Evolutionary conservation across 768 basidiomycete species (phyloP), one percentile per base, ranked within the genome.

Genomic region (Boletus bicolor): DNA sequence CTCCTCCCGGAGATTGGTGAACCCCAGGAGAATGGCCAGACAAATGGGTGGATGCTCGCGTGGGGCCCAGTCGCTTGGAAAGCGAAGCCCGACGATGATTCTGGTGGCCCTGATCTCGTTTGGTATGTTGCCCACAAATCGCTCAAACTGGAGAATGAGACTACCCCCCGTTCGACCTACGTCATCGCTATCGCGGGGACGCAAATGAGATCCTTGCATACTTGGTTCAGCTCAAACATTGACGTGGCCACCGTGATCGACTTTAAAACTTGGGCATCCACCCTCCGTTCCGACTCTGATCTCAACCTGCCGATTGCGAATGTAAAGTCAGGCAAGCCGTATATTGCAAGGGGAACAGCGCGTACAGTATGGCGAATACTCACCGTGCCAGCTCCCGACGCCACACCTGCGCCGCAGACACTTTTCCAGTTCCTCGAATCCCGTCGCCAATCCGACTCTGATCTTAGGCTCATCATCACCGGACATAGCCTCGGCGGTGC

Each of bases 51-150:
- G 60, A 17, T 30, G 14, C 41, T 61, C 7, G 54, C 44, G 7
- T 60, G 60, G 60, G 59, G 60, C 14, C 60, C 58, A 17, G 51
- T 51, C 30, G 21, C 57, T 1, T 60, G 44, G 44, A 62, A 62
- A 41, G 12, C 17, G 11, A 15, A 15, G 38, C 39, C 28, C 3
- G n/a, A 32, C 3, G 49, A 50, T 10, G 30, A 39, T 32, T 30
- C 38, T 3, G 49, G 47, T 17, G 56, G 56, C 7, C 59, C 55
- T 7, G 56, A 57, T 9, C 48, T 53, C 19, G 36, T 48, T 26
- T 59, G 60, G 54, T 62, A 46, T 49, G 34, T 61, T 17, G 60
- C 59, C 15, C 26, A 48, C 30, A 30, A 44, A 56, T 26, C 53
- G 30, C 35, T 53, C 26, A 51, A 60, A 30, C 7, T 30, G 34